Evolutionary conservation across 2,329 filamentous ascomycete species (phyloP).

Genomic region (Botrytis sinoallii): DNA sequence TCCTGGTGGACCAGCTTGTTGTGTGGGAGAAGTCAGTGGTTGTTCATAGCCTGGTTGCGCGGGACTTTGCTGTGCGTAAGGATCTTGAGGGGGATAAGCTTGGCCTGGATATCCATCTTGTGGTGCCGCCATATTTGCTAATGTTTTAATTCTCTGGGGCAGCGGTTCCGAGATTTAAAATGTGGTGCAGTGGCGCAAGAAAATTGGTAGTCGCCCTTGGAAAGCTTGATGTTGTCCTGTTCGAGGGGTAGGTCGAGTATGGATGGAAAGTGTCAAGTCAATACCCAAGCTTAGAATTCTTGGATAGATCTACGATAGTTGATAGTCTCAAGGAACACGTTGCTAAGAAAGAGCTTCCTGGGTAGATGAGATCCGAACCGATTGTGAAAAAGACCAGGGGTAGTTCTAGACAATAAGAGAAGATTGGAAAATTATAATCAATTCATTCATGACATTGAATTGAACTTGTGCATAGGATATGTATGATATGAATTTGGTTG

Average conservation of each 20-base stretch:
- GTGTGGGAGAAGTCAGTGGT: constrained; percentile 29
- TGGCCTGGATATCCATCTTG: constrained; percentile 50
- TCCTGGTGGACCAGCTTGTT: constrained; percentile 37
- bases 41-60: constrained; percentile 37
- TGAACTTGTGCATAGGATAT: neutral
- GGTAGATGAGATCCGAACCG: constrained; percentile 11
- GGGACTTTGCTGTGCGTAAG: constrained; percentile 45
- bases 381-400: neutral
- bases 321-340: constrained; percentile 33
- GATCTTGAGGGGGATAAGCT: constrained; percentile 43
- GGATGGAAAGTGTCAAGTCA: constrained; percentile 18
- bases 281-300: constrained; percentile 18
- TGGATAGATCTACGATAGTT: constrained; percentile 19
- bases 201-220: constrained; percentile 18
- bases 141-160: constrained; percentile 1
- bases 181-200: constrained; percentile 16
- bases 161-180: neutral
- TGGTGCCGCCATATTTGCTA: constrained; percentile 46
- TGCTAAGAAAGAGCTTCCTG: constrained; percentile 26
- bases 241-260: constrained; percentile 21
- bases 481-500: neutral
- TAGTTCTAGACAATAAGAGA: constrained; percentile 22
- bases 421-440: constrained; percentile 17
- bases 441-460: constrained; percentile 28
- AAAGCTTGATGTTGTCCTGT: constrained; percentile 21